Base-by-base conservation (phyloP, 73 alveolate species). In the Paramecium pentaurelia region DNA sequence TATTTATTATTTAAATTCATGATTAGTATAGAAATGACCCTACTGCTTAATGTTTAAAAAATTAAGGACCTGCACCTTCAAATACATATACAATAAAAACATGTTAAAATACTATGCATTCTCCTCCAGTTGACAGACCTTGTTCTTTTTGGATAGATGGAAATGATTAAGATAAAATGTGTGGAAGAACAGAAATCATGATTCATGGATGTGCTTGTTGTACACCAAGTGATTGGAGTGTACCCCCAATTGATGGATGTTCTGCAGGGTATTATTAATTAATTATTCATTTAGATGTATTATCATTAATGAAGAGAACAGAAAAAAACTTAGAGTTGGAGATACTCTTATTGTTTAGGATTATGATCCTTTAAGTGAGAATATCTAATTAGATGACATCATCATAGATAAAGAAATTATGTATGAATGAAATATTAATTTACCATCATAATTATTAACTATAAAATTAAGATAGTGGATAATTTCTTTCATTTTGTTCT, bases 51-150 rank as follows among this genome's bases (percentile, higher is more conserved):
- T 93, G 96, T 77, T 44, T 93, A 37, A 36, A 44, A 8, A 92
- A 92, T 36, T 38, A 77, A 30, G 96, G 96, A 45, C 96, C 96
- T 27, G 94, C 93, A 8, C 96, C 96, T 1, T 93, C 95, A 20
- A 77, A 92, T 42, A 77, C 37, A 14, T 93, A 93, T 77, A 75
- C 86, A 32, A 44, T 93, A 18, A 93, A 91, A 18, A 4, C 30
- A 1, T 93, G 96, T 64, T 68, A 89, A 40, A 92, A 93, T 60
- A 51, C 91, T 51, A 93, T 93, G 96, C 96, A 75, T 51, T 32
- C 14, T 49, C 86, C 96, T 8, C 47, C 91, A 45, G 95, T 92
- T 10, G 85, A 92, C 12, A 92, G 94, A 27, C 95, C 96, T 34
- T 93, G 96, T 34, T 64, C 96, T 3, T 93, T 93, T 92, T 92